Conservation (phyloP, 345 rosid species). For the Aquilaria yunnanensis region DNA sequence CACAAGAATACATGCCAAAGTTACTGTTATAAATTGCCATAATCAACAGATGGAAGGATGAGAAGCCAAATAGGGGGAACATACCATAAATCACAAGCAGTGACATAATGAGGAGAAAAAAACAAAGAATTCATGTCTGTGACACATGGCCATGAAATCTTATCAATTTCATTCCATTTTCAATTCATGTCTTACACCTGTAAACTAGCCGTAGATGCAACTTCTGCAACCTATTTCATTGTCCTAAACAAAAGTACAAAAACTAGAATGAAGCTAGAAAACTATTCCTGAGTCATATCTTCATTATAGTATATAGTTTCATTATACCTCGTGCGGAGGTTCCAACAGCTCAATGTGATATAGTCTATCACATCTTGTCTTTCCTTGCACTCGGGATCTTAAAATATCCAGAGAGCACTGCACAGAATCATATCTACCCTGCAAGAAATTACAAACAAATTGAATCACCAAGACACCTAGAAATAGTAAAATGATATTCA, state of each 20-base stretch:
- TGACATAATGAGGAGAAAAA: conserved; percentile 15
- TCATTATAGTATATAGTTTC: conserved; percentile 16
- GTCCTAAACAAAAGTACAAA: neutral
- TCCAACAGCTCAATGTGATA: conserved; percentile 16
- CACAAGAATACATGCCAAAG: no score
- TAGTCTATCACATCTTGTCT: conserved; percentile 14
- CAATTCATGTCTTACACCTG: conserved; percentile 20
- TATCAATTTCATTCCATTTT: conserved; percentile 15
- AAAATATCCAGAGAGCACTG: neutral
- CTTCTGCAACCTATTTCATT: conserved; percentile 5
- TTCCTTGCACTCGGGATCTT: conserved; percentile 20
- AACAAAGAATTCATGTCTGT: neutral
- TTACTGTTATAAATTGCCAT: no score
- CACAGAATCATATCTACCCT: conserved; percentile 6
- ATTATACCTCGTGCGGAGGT: conserved; percentile 33
- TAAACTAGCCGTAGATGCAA: conserved; percentile 20
- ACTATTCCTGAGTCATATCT: conserved; percentile 16
- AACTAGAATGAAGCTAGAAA: conserved; percentile 11
- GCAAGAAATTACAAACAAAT: conserved; percentile 20
- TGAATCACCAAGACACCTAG: conserved; percentile 11
- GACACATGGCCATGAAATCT: conserved; percentile 3
- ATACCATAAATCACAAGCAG: conserved; percentile 25
- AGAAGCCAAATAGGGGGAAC: conserved; percentile 19
- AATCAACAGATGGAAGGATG: no score
- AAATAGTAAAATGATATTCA: conserved; percentile 3